Percentiles rank a stretch among this genome's conserved stretches.
These are phyloP conservation scores for Melaleuca quinquenervia DNA, from an alignment of 345 rosid species.

Conservation along the genomic window DNA sequence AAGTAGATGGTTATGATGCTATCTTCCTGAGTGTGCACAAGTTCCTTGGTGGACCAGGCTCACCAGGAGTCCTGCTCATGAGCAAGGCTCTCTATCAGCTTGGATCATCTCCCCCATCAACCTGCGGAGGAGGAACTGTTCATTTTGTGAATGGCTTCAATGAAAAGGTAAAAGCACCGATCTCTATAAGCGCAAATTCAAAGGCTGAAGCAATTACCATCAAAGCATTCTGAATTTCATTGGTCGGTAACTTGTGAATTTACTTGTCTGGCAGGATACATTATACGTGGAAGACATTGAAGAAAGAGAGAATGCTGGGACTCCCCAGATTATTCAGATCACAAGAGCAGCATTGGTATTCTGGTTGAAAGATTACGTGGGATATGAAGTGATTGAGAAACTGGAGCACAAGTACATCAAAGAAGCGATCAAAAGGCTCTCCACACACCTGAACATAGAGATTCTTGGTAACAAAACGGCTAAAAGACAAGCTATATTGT, in stretches of 20 bases:
- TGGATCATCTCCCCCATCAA: slow-evolving; percentile 34
- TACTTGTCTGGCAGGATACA: slow-evolving; percentile 29
- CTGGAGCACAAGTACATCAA: slow-evolving; percentile 21
- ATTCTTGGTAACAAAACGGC: slow-evolving; percentile 30
- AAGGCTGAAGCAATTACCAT: background rate
- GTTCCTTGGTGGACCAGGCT: slow-evolving; percentile 50
- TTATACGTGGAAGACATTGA: slow-evolving; percentile 34
- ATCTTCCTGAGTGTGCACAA: slow-evolving; percentile 46
- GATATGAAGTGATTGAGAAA: slow-evolving; percentile 17
- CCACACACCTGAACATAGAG: slow-evolving; percentile 21
- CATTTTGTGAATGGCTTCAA: slow-evolving; percentile 34
- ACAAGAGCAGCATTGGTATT: slow-evolving; percentile 40
- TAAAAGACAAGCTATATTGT: slow-evolving; percentile 28
- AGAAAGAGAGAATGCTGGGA: slow-evolving; percentile 45
- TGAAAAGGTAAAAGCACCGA: slow-evolving; percentile 23
- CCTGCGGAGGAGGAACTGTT: slow-evolving; percentile 61
- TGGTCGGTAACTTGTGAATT: background rate
- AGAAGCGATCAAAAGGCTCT: slow-evolving; percentile 29
- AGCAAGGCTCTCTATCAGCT: slow-evolving; percentile 34
- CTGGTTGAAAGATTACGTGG: slow-evolving; percentile 41
- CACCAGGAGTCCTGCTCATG: slow-evolving; percentile 47
- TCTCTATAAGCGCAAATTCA: background rate
- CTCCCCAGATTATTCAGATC: slow-evolving; percentile 44
- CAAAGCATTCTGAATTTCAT: background rate
- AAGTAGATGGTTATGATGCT: slow-evolving; percentile 42